Base-by-base conservation (phyloP, 116 monocot genomes). In the Posidonia oceanica region DNA sequence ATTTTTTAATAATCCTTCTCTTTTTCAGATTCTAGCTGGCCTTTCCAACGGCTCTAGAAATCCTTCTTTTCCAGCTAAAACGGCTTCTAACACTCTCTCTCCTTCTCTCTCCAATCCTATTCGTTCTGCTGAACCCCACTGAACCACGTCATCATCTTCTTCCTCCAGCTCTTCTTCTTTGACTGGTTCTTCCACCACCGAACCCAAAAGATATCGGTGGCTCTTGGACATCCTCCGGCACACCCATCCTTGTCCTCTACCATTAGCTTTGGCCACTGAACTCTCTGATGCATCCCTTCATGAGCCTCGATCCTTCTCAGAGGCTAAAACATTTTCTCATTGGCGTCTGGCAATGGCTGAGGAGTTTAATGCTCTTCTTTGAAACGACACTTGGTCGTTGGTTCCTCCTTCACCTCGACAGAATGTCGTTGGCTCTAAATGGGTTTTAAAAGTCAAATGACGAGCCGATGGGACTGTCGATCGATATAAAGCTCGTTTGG, bases 341-440 rank as follows among this genome's bases (percentile, higher is more conserved):
- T 75, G 60, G 61, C 0, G 56, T 2, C 3, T 4, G 0, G 48
- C 68, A 21, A 68, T 75, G 67, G 44, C 12, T 15, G 59, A 67
- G 16, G 68, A 75, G 16, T 54, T 70, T 54, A n/a, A 44, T 38
- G 63, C 76, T 3, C 29, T 76, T 5, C 11, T 39, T 3, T 0
- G 5, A 2, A 76, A 70, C 22, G 1, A 22, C 0, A 76, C 58
- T 0, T 77, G 66, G 77, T 51, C 61, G 8, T 38, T 70, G 8
- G 69, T 64, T 36, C 70, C 65, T 29, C 36, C 39, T 4, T 20
- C 41, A 29, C 29, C 29, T 21, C 14, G 15, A 3, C 2, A 13
- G 0, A 71, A 64, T 36, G 14, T 70, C 17, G 17, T 65, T 29
- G 36, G 70, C 4, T 56, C 57, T 53, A 64, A 66, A 65, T 77